Base-by-base conservation (phyloP, 2,329 filamentous ascomycete genomes). In the Sporothrix brasiliensis region DNA sequence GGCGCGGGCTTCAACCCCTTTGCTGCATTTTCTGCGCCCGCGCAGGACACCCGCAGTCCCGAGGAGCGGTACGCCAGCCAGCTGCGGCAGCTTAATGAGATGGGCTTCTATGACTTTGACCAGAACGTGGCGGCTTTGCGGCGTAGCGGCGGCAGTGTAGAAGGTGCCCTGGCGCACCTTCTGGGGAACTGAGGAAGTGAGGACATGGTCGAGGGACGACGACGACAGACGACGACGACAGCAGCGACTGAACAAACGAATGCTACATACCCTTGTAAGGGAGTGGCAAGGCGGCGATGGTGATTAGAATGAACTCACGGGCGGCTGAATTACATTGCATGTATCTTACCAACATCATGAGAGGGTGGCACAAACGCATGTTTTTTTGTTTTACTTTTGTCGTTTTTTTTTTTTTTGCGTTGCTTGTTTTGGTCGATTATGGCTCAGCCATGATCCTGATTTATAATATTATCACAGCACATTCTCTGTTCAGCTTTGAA, bases 31-130 rank as follows among this genome's bases (percentile, higher is more conserved):
- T 14, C 56, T 0, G 53, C 73, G 10, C 27, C 72, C 1, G 16
- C 87, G 21, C 91, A 93, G 5, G 95, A 99, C 80, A 97, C 86
- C 77, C 87, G 94, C 73, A 94, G 95, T 4, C 94, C 95, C 0
- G 95, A 99, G 83, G 95, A 98, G 80, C 85, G 92, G 71, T 99
- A 97, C 76, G 93, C 92, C 3, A 89, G 92, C 44, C 94, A 99
- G 81, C 84, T 99, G 66, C 86, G 93, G 72, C 93, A 98, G 81
- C 83, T 99, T 73, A 99, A 99, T 79, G 95, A 98, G 74, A 99
- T 99, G 95, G 95, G 95, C 3, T 99, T 99, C 81, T 97, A 89
- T 78, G 94, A 99, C 78, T 99, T 98, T 77, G 94, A 99, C 68
- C 84, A 92, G 75, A 99, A 99, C 76, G 88, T 99, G 44, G 89